Conservation (phyloP, 192 early-diverging fungal genomes). For the Allomyces arbusculus region DNA sequence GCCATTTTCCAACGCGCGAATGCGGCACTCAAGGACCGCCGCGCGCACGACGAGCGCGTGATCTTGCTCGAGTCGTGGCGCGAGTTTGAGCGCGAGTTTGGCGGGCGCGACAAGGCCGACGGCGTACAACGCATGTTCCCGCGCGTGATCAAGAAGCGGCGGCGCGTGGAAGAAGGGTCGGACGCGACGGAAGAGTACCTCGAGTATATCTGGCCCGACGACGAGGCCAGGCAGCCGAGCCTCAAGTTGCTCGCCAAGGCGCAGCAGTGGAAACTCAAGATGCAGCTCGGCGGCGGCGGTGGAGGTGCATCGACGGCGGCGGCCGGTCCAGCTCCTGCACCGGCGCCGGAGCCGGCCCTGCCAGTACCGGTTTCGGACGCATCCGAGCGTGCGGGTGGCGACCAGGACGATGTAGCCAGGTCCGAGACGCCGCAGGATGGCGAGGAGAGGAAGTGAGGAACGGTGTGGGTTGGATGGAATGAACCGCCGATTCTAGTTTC, state of each 20-base stretch:
- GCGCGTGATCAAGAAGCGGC: slow-evolving; percentile 72
- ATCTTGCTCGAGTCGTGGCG: slow-evolving; percentile 81
- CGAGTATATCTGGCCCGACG: slow-evolving; percentile 97
- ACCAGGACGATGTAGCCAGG: no score
- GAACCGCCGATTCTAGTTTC: no score
- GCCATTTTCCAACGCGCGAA: slow-evolving; percentile 58
- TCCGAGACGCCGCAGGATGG: no score
- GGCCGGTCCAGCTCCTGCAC: no score
- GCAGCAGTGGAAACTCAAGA: slow-evolving; percentile 50
- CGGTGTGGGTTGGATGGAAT: no score
- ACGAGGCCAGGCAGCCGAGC: slow-evolving; percentile 62
- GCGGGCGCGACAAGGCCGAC: slow-evolving; percentile 25
- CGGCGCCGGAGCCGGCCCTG: no score
- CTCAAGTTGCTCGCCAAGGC: slow-evolving; percentile 83
- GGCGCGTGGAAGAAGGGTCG: slow-evolving; percentile 37
- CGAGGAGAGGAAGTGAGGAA: no score
- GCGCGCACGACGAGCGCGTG: slow-evolving; percentile 68
- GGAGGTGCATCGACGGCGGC: no score
- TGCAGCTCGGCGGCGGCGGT: no score
- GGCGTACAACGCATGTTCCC: slow-evolving; percentile 60
- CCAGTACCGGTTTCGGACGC: no score
- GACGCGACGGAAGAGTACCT: slow-evolving; percentile 89
- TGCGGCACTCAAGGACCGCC: slow-evolving; percentile 39
- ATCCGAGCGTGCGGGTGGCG: no score
- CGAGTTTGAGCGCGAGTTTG: slow-evolving; percentile 52